A percentile compares a stretch with the other conserved stretches of the same genome.
phyloP scores from a whole-genome alignment of 2,329 filamentous ascomycete genomes.

The Exserohilum rostratum region DNA sequence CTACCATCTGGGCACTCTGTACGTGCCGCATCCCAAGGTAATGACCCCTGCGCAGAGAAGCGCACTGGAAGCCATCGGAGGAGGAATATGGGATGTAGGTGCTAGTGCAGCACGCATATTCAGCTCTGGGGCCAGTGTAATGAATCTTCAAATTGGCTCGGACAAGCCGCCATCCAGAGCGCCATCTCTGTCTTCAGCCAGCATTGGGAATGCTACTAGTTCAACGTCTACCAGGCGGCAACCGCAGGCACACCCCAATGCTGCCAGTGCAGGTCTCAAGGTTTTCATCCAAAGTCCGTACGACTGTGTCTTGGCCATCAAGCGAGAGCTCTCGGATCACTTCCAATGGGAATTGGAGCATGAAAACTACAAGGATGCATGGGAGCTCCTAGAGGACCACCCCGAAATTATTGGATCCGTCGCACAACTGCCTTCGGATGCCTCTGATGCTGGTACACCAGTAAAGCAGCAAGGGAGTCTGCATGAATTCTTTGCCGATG shows the following conservation, averaged over 20 bases:
- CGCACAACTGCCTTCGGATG: slow-evolving; percentile 46
- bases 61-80: slow-evolving; percentile 76
- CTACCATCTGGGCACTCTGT: slow-evolving; percentile 86
- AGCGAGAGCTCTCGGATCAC: slow-evolving; percentile 84
- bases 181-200: slow-evolving; percentile 42
- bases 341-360: slow-evolving; percentile 84
- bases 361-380: slow-evolving; percentile 81
- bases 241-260: slow-evolving; percentile 54
- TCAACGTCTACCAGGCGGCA: slow-evolving; percentile 30
- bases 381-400: slow-evolving; percentile 86
- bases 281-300: slow-evolving; percentile 97
- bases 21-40: slow-evolving; percentile 71
- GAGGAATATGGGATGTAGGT: slow-evolving; percentile 87
- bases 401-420: slow-evolving; percentile 67
- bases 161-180: slow-evolving; percentile 41
- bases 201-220: slow-evolving; percentile 37
- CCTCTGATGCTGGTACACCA: slow-evolving; percentile 52
- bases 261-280: slow-evolving; percentile 67
- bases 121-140: slow-evolving; percentile 80
- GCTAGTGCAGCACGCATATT: slow-evolving; percentile 88
- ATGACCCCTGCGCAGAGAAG: slow-evolving; percentile 69
- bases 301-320: slow-evolving; percentile 91
- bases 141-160: slow-evolving; percentile 51
- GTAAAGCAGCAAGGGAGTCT: slow-evolving; percentile 54
- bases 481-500: slow-evolving; percentile 76